Conservation (phyloP, 2,329 filamentous ascomycete genomes). For the Colletotrichum lini region DNA sequence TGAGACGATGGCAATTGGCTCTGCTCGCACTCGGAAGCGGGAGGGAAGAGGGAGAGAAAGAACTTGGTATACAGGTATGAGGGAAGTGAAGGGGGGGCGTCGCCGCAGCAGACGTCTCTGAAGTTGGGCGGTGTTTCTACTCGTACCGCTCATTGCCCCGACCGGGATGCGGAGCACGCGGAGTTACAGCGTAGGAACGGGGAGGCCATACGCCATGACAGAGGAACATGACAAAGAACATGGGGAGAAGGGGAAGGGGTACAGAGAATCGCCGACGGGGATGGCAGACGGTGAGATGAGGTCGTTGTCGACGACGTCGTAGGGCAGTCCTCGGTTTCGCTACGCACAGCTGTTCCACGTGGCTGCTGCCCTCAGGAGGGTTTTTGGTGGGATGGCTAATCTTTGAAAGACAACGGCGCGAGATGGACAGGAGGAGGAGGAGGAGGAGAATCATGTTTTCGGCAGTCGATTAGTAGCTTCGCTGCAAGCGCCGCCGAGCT, state of each 20-base stretch:
- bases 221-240: background rate
- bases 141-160: background rate
- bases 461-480: slow-evolving; percentile 27
- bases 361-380: slow-evolving; percentile 7
- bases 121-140: slow-evolving; percentile 1
- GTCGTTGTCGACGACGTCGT: background rate
- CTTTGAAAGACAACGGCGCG: background rate
- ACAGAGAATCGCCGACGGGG: too few species aligned
- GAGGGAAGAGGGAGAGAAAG: background rate
- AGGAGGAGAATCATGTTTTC: background rate
- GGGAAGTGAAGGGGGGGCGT: background rate
- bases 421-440: slow-evolving; percentile 12
- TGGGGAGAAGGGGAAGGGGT: too few species aligned
- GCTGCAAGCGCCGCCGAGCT: slow-evolving; percentile 6
- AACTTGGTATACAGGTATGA: background rate
- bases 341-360: slow-evolving; percentile 16
- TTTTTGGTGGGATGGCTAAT: background rate
- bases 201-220: background rate
- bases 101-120: slow-evolving; percentile 25
- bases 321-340: slow-evolving; percentile 19
- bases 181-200: slow-evolving; percentile 9
- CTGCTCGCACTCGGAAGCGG: background rate
- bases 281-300: background rate
- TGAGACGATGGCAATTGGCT: background rate
- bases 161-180: slow-evolving; percentile 15